Evolutionary conservation across 1,284 basidiomycete genomes (phyloP).

Genomic region (Rhodotorula mucilaginosa): DNA sequence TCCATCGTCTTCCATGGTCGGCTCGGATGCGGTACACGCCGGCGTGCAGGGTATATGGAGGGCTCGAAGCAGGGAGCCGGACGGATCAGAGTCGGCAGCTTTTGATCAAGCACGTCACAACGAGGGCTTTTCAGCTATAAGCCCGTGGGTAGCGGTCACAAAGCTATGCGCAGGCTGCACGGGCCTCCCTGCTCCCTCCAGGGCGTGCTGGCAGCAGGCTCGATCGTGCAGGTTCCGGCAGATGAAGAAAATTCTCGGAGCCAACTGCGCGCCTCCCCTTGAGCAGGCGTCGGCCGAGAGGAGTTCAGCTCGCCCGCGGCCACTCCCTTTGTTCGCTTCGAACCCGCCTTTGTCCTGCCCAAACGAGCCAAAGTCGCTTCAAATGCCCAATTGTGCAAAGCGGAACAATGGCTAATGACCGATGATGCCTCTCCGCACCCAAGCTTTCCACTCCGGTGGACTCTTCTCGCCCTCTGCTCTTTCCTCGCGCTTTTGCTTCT

Average conservation of each 20-base stretch:
- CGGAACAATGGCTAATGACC: background rate
- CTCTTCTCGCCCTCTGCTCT: background rate
- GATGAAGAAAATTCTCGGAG: background rate
- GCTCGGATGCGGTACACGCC: background rate
- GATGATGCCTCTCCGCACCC: background rate
- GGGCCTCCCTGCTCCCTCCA: background rate
- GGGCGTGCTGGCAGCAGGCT: background rate
- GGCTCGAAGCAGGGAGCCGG: no score
- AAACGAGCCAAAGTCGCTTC: background rate
- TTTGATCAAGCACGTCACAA: no score
- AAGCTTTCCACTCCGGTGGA: background rate
- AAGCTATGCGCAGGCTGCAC: background rate
- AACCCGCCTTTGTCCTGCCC: background rate
- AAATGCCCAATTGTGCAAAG: no score
- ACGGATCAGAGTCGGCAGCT: no score
- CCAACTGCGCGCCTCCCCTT: background rate
- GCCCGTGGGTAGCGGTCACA: background rate
- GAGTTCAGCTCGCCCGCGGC: background rate
- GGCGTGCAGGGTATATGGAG: no score
- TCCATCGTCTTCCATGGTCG: constrained; percentile 12
- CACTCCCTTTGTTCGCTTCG: background rate
- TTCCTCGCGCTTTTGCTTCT: background rate
- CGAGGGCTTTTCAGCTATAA: background rate
- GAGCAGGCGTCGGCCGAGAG: background rate
- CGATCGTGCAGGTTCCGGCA: background rate